A percentile compares a stretch with the other conserved stretches of the same genome.
phyloP scores from a whole-genome alignment of 2,329 filamentous ascomycete genomes.

The Alternaria triticimaculans region DNA sequence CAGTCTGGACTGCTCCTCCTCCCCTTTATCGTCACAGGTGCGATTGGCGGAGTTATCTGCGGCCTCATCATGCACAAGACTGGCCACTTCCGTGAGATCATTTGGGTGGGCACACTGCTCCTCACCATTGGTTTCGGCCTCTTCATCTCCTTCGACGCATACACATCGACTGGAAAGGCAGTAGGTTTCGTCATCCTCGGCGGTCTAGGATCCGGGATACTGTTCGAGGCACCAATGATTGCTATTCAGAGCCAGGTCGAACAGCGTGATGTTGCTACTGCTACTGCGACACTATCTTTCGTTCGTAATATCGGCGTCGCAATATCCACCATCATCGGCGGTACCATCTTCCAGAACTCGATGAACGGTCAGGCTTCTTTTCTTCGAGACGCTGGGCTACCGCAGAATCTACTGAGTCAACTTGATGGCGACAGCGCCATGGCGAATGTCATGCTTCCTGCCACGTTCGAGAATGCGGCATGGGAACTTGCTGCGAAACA shows the following conservation, averaged over 20 bases:
- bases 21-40: slow-evolving; percentile 60
- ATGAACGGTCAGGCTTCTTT: slow-evolving; percentile 63
- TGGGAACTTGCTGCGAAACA: slow-evolving; percentile 53
- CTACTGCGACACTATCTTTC: slow-evolving; percentile 61
- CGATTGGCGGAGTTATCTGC: slow-evolving; percentile 53
- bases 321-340: slow-evolving; percentile 58
- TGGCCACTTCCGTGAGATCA: slow-evolving; percentile 51
- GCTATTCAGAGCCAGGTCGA: slow-evolving; percentile 62
- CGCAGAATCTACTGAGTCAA: slow-evolving; percentile 54
- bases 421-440: slow-evolving; percentile 66
- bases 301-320: slow-evolving; percentile 54
- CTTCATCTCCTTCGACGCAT: slow-evolving; percentile 40
- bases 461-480: slow-evolving; percentile 53
- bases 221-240: slow-evolving; percentile 63
- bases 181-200: slow-evolving; percentile 59
- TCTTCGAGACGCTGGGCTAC: slow-evolving; percentile 58
- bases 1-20: slow-evolving; percentile 68
- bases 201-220: slow-evolving; percentile 59
- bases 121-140: slow-evolving; percentile 46
- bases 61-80: slow-evolving; percentile 58
- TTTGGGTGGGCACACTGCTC: slow-evolving; percentile 43
- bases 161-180: slow-evolving; percentile 42
- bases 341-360: slow-evolving; percentile 61
- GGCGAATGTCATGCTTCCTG: slow-evolving; percentile 65
- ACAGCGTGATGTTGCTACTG: slow-evolving; percentile 59